phyloP scores from a whole-genome alignment of 352 stramenopile species.

The Pythium folliculosum region DNA sequence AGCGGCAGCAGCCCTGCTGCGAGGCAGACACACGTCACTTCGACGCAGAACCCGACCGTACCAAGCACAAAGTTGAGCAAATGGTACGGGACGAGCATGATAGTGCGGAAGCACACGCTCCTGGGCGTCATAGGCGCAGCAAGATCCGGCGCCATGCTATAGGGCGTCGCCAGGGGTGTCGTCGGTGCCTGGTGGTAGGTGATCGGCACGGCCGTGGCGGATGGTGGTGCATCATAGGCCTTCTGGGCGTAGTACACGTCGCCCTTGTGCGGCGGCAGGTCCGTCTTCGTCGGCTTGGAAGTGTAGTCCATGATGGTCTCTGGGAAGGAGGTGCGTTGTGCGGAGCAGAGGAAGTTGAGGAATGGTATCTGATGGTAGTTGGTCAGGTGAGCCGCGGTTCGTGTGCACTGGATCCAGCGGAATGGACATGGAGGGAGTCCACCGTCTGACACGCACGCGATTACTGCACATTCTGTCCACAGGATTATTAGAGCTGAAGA shows the following conservation, averaged over 20 bases:
- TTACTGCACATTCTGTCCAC: too few relatives aligned
- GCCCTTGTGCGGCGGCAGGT: too few relatives aligned
- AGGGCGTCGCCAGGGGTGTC: not conserved
- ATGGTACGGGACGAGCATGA: not conserved
- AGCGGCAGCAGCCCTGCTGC: conserved; percentile 3
- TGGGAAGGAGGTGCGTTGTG: too few relatives aligned
- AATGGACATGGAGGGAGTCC: too few relatives aligned
- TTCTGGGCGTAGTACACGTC: not conserved
- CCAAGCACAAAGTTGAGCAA: conserved; percentile 2
- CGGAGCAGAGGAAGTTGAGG: too few relatives aligned
- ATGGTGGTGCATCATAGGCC: not conserved
- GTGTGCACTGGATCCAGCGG: too few relatives aligned
- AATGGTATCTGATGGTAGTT: too few relatives aligned
- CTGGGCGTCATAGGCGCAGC: not conserved
- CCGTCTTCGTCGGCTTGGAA: too few relatives aligned
- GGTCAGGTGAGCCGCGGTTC: too few relatives aligned
- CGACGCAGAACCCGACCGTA: not conserved
- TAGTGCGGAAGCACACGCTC: not conserved
- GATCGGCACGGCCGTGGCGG: not conserved
- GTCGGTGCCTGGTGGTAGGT: not conserved
- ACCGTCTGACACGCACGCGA: too few relatives aligned
- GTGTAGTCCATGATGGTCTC: too few relatives aligned
- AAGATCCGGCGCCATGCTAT: not conserved
- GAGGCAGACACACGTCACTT: not conserved
- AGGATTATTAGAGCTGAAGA: too few relatives aligned